phyloP scores from a whole-genome alignment of 2,329 filamentous ascomycete species.

The Xylaria sp. region DNA sequence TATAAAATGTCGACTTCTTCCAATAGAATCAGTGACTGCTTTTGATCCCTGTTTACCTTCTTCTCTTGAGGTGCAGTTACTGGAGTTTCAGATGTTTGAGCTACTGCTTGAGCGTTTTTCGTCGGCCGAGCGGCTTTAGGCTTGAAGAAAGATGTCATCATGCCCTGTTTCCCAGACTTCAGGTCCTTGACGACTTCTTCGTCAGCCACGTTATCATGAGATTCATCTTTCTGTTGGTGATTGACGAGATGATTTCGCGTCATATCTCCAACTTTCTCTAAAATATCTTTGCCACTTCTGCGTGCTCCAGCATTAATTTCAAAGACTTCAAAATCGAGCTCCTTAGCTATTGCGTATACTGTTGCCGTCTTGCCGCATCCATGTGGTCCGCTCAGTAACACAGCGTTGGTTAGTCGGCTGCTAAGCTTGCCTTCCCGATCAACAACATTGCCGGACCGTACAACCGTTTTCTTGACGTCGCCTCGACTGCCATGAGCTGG shows the following conservation, averaged over 20 bases:
- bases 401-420: conserved; percentile 72
- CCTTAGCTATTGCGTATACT: conserved; percentile 90
- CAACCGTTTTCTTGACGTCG: conserved; percentile 62
- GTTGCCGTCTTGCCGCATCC: conserved; percentile 95
- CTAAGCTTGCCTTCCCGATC: conserved; percentile 52
- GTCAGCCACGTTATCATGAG: conserved; percentile 48
- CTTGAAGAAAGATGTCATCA: conserved; percentile 84
- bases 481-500: conserved; percentile 51
- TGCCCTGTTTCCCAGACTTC: conserved; percentile 77
- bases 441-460: conserved; percentile 53
- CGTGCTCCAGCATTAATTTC: conserved; percentile 89
- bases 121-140: conserved; percentile 52
- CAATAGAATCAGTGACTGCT: conserved; percentile 91
- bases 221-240: conserved; percentile 54
- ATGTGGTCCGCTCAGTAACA: conserved; percentile 88
- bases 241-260: conserved; percentile 90
- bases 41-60: conserved; percentile 68
- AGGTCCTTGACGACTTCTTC: conserved; percentile 66
- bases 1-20: conserved; percentile 96
- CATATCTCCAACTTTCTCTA: conserved; percentile 96
- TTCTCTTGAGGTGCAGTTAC: conserved; percentile 43
- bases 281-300: conserved; percentile 86
- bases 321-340: conserved; percentile 92
- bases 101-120: conserved; percentile 48
- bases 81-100: conserved; percentile 20